These are phyloP conservation scores for Ophiobolus disseminans DNA, from an alignment of 2,329 filamentous ascomycete species.

Conservation along the genomic window DNA sequence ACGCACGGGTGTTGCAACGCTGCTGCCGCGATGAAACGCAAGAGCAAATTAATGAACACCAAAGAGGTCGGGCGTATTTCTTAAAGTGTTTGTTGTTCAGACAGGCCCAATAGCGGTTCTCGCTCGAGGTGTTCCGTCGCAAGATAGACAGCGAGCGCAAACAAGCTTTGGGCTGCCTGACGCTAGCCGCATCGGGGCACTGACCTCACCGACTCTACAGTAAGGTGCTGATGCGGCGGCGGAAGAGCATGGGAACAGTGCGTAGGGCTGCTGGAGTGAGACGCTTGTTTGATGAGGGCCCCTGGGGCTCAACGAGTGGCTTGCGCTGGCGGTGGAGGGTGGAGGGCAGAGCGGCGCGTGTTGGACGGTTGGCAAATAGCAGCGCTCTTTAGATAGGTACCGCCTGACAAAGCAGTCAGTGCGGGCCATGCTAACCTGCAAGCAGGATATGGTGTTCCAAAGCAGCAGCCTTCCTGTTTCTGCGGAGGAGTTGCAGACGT, in stretches of 20 bases:
- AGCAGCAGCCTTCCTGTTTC: slow-evolving; percentile 23
- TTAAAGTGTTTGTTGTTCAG: neutral
- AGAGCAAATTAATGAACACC: slow-evolving; percentile 6
- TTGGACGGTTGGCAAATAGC: neutral
- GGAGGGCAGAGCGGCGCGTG: neutral
- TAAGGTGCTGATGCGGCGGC: slow-evolving; percentile 41
- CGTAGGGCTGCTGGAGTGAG: slow-evolving; percentile 36
- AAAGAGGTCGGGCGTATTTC: neutral
- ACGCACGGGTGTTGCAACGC: slow-evolving; percentile 18
- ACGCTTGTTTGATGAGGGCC: slow-evolving; percentile 23
- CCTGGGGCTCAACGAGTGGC: slow-evolving; percentile 27
- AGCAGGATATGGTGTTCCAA: slow-evolving; percentile 32
- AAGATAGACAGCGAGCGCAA: neutral
- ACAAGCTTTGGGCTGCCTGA: slow-evolving; percentile 36
- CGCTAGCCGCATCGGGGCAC: slow-evolving; percentile 19
- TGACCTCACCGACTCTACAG: slow-evolving; percentile 31
- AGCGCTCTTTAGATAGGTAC: slow-evolving; percentile 13
- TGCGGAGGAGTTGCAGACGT: slow-evolving; percentile 12
- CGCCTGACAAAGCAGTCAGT: slow-evolving; percentile 30
- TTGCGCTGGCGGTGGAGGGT: slow-evolving; percentile 14
- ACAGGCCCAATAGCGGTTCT: neutral
- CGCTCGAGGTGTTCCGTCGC: neutral
- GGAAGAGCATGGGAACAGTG: slow-evolving; percentile 34
- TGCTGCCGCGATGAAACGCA: slow-evolving; percentile 8
- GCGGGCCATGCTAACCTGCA: slow-evolving; percentile 23